Evolutionary conservation across 163 green algal genomes (phyloP), one percentile per base, ranked within the genome.

Genomic region (Chloroidium sp.): DNA sequence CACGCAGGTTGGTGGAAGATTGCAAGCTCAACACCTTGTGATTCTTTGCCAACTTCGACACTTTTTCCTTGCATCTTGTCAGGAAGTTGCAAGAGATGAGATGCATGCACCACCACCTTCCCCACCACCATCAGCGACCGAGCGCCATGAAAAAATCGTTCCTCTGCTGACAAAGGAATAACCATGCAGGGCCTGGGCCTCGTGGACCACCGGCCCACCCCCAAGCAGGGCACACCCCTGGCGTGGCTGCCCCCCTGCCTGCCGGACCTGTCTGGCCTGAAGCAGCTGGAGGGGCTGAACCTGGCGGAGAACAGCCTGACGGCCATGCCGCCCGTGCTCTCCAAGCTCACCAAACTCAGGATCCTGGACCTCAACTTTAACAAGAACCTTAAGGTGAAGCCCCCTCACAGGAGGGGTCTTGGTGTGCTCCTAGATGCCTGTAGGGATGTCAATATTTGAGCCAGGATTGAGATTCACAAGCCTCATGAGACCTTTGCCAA

Each of bases 291-390:
- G 1, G 86, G 85, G 4, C 83, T 93, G 36, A 90, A 88, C 77
- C 83, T 93, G 75, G 76, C 80, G 0, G 76, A 87, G 81, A 93
- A 93, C 85, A 59, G 76, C 60, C 80, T 92, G 62, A 80, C 69
- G 0, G 68, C 78, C 4, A 76, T 91, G 78, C 89, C 89, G 10
- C 76, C 81, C 57, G 82, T 68, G 36, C 76, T 91, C 64, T 1
- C 59, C 74, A 88, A 86, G 82, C 68, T 92, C 69, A 83, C 62
- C 2, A 10, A 69, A 3, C 83, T 93, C 59, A 62, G 83, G 36
- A 81, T 83, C 62, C 81, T 93, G 68, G 88, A 93, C 84, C 58
- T 93, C 14, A 84, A 78, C 1, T 81, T 83, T 83, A 87, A 90
- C 82, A 59, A 36, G 8, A 62, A 68, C 59, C 59, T 87, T 60